Percentiles rank a stretch among this genome's conserved stretches.
Conservation (phyloP, 495 filamentous ascomycete species). For the Elasticomyces elasticus region DNA sequence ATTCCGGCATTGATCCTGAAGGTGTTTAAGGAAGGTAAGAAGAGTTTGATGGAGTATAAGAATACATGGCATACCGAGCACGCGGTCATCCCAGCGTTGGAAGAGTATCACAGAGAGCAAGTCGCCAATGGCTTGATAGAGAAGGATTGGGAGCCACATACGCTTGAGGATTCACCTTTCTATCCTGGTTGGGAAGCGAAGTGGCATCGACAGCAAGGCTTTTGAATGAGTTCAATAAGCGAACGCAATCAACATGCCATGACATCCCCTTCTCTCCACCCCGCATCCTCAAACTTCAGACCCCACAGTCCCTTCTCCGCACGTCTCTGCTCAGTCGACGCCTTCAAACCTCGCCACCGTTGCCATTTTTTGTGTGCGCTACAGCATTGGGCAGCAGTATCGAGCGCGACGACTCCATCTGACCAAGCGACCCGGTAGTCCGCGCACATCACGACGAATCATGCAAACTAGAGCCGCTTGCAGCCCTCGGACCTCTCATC, state of each 20-base stretch:
- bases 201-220: slow-evolving; percentile 72
- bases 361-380: too few species aligned
- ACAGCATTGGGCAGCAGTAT: too few species aligned
- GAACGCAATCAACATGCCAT: not conserved
- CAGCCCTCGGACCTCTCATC: too few species aligned
- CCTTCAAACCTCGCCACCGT: not conserved
- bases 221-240: slow-evolving; percentile 25
- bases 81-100: slow-evolving; percentile 57
- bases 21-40: slow-evolving; percentile 63
- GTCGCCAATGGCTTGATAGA: slow-evolving; percentile 49
- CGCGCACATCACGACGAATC: not conserved
- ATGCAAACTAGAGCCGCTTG: too few species aligned
- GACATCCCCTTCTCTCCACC: not conserved
- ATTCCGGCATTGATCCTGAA: slow-evolving; percentile 59
- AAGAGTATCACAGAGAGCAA: slow-evolving; percentile 63
- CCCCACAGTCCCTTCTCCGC: not conserved
- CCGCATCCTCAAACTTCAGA: not conserved
- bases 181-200: slow-evolving; percentile 77
- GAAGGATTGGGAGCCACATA: slow-evolving; percentile 59
- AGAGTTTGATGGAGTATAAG: slow-evolving; percentile 72
- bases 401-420: too few species aligned
- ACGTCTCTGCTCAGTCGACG: not conserved
- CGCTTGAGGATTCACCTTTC: slow-evolving; percentile 74
- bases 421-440: not conserved
- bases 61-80: slow-evolving; percentile 76